Evolutionary conservation across 1,284 basidiomycete species (phyloP), one percentile per base, ranked within the genome.

Genomic region (Megacollybia platyphylla): DNA sequence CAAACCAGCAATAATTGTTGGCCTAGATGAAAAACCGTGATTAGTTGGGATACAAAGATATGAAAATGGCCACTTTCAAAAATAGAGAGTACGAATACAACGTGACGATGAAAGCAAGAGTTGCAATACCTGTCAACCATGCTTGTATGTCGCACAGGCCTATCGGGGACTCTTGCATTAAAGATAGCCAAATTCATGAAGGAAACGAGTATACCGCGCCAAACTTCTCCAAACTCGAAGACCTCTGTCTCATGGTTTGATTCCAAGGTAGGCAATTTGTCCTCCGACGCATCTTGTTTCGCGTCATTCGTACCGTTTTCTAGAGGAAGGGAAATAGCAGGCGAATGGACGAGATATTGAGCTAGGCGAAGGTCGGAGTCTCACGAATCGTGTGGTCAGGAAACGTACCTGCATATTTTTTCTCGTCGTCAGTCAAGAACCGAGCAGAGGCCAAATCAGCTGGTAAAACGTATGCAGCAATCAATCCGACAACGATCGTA

Each of bases 391-490:
- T 24, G 20, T 24, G 20, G 20, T 5, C 5, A 24, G 5, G 20
- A 24, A 24, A 24, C 61, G 49, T 47, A 77, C 76, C 41, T 9
- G 74, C 74, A 52, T 77, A 78, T 11, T 49, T 53, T 42, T 71
- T 63, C 56, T 87, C 83, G 48, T 76, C 67, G 5, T 70, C 66
- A 0, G 70, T 75, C 36, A 86, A 63, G 59, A 83, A 84, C 18
- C 61, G 67, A 20, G 81, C 80, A 0, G 70, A 70, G 27, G 63
- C 11, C 27, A 84, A 65, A 51, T 76, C 74, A 42, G 75, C 71
- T 13, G 76, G 74, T 36, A 84, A 55, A 45, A 78, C 56, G 42
- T 65, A 60, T 46, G 68, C 69, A 2, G 79, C 67, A 10, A 71
- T 55, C 11, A 72, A 30, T 8, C 71, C 69, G 11, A 70, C 56